Evolutionary conservation across 2,329 filamentous ascomycete species (phyloP).

Genomic region (Capronia coronata): DNA sequence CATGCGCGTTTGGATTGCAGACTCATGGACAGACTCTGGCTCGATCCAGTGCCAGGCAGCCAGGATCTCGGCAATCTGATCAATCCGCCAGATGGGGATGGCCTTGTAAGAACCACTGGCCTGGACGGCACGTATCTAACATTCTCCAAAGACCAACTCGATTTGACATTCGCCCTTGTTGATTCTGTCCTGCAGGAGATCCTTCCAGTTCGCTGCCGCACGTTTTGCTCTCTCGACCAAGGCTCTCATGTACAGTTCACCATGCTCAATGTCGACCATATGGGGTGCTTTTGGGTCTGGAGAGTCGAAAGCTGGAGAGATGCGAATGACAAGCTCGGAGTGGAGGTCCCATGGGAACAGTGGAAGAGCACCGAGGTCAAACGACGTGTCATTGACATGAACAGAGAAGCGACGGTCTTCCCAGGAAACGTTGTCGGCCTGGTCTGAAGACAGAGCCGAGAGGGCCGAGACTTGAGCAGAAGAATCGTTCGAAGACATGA

Average conservation of each 20-base stretch:
- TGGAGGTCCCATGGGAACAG: constrained; percentile 9
- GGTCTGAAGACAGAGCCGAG: not conserved
- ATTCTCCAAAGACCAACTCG: constrained; percentile 14
- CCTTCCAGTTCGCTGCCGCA: not conserved
- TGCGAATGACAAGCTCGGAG: constrained; percentile 5
- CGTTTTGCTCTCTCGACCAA: constrained; percentile 1
- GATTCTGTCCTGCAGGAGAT: constrained; percentile 4
- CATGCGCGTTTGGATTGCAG: constrained; percentile 1
- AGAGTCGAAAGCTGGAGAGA: constrained; percentile 6
- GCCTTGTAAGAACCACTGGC: constrained; percentile 1
- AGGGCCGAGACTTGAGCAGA: not conserved
- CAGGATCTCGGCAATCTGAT: constrained; percentile 11
- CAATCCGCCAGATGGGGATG: constrained; percentile 14
- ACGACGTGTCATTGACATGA: constrained; percentile 6
- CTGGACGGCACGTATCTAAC: constrained; percentile 16
- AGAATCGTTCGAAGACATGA: not conserved
- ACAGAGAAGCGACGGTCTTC: constrained; percentile 6
- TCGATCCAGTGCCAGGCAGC: constrained; percentile 18
- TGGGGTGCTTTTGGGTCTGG: not conserved
- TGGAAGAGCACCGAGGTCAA: constrained; percentile 1
- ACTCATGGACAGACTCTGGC: constrained; percentile 8
- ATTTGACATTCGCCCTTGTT: constrained; percentile 5
- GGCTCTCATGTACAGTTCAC: constrained; percentile 3
- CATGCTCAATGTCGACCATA: constrained; percentile 9
- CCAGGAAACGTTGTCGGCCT: not conserved